Evolutionary conservation across 2,329 filamentous ascomycete genomes (phyloP), one percentile per base, ranked within the genome.

Genomic region (Aspergillus sp.): DNA sequence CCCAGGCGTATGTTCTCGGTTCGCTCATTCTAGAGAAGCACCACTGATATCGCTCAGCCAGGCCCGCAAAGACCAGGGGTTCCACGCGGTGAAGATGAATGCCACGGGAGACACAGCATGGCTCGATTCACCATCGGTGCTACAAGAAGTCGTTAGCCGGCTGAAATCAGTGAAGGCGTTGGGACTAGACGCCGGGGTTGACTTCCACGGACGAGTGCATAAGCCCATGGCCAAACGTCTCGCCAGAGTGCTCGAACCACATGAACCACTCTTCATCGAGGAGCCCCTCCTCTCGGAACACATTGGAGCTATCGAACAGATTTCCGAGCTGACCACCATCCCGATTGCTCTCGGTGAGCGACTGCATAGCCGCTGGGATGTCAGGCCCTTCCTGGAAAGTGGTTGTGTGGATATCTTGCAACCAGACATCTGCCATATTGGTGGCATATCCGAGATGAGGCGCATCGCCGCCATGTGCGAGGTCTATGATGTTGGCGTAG

Each of bases 171-270:
- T 93, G 8, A 90, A 89, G 68, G 79, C 80, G 7, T 74, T 90
- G 0, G 89, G 89, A 1, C 81, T 93, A 63, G 89, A 92, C 56
- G 89, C 83, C 0, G 89, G 86, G 2, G 80, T 93, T 26, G 90
- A 93, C 65, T 92, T 92, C 71, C 90, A 93, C 68, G 90, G 89
- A 2, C 83, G 89, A 7, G 77, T 91, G 0, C 89, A 92, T 72
- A 88, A 88, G 61, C 87, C 88, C 15, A 91, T 92, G 88, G 89
- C 89, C 0, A 91, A 90, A 64, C 89, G 91, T 64, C 80, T 93
- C 2, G 87, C 87, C 1, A 82, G 82, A 56, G 79, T 82, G 0
- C 79, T 92, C 0, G 88, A 89, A 60, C 87, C 88, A 0, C 81
- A 89, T 62, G 79, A 79, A 1, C 89, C 89, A 0, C 75, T 92